phyloP scores from a whole-genome alignment of 352 stramenopile species.

The Pythium dissimile region DNA sequence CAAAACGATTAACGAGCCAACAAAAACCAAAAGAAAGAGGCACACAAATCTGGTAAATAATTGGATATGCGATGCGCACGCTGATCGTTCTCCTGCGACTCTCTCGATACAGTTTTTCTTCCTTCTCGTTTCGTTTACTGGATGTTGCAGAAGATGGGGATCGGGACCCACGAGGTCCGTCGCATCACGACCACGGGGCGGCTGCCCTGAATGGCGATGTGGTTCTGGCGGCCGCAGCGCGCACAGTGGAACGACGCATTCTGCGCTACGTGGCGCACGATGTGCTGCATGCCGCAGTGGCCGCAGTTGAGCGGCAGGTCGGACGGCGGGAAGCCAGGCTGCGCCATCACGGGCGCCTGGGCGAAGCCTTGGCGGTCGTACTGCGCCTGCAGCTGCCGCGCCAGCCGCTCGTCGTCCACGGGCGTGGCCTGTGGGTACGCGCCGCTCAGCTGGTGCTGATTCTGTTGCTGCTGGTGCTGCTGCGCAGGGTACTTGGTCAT shows the following conservation, averaged over 20 bases:
- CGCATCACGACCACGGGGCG: slow-evolving; percentile 44
- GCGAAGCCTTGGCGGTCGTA: slow-evolving; percentile 29
- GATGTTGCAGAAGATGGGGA: slow-evolving; percentile 66
- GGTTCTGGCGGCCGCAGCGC: slow-evolving; percentile 51
- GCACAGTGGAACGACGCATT: slow-evolving; percentile 59
- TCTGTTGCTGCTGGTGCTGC: slow-evolving; percentile 5
- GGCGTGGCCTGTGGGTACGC: neutral
- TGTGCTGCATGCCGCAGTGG: slow-evolving; percentile 51
- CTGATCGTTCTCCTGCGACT: too few relatives aligned
- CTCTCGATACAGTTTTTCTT: too few relatives aligned
- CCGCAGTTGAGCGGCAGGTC: slow-evolving; percentile 58
- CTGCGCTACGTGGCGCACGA: slow-evolving; percentile 57
- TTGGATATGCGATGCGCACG: too few relatives aligned
- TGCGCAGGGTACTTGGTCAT: slow-evolving; percentile 22
- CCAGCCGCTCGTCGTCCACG: slow-evolving; percentile 44
- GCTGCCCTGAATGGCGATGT: slow-evolving; percentile 47
- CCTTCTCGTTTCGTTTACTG: too few relatives aligned
- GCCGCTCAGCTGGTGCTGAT: neutral
- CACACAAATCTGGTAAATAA: neutral
- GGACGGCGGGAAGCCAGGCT: slow-evolving; percentile 28
- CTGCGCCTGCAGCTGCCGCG: slow-evolving; percentile 49
- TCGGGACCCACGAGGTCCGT: slow-evolving; percentile 41
- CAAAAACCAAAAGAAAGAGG: neutral
- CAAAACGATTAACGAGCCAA: slow-evolving; percentile 24
- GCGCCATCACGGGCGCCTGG: slow-evolving; percentile 31